Evolutionary conservation across 306 rosid genomes (phyloP).

Genomic region (Lathyrus oleraceus): DNA sequence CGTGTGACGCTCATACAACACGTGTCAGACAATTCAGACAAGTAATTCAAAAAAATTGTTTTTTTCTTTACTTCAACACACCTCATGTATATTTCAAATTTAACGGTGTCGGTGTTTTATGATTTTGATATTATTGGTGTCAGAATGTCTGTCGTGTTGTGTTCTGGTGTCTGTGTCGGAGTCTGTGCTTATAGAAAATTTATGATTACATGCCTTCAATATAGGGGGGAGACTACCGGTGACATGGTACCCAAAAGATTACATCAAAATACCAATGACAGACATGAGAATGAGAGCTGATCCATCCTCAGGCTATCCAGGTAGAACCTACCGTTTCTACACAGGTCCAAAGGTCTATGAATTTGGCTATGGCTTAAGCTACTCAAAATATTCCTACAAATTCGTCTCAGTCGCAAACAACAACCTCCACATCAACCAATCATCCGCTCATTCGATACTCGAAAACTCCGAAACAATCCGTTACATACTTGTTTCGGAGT

Average conservation of each 20-base stretch:
- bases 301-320: conserved; percentile 68
- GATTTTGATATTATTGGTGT: too few species aligned
- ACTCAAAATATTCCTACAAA: conserved; percentile 62
- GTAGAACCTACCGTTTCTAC: conserved; percentile 86
- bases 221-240: conserved; percentile 91
- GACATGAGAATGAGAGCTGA: conserved; percentile 96
- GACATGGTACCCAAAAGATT: conserved; percentile 81
- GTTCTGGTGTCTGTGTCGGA: too few species aligned
- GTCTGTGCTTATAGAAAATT: too few species aligned
- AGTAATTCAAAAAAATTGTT: too few species aligned
- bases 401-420: conserved; percentile 46
- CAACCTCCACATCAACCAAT: conserved; percentile 56
- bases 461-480: conserved; percentile 45
- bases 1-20: too few species aligned
- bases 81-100: too few species aligned
- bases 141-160: too few species aligned
- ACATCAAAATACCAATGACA: conserved; percentile 71
- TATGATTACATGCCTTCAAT: conserved; percentile 20
- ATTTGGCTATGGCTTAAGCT: conserved; percentile 89
- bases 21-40: too few species aligned
- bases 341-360: conserved; percentile 66
- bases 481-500: conserved; percentile 56
- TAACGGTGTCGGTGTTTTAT: too few species aligned
- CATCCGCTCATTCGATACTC: conserved; percentile 39
- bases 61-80: too few species aligned